Evolutionary conservation across 257 asterid genomes (phyloP).

Genomic region (Solanum pimpinellifolium): DNA sequence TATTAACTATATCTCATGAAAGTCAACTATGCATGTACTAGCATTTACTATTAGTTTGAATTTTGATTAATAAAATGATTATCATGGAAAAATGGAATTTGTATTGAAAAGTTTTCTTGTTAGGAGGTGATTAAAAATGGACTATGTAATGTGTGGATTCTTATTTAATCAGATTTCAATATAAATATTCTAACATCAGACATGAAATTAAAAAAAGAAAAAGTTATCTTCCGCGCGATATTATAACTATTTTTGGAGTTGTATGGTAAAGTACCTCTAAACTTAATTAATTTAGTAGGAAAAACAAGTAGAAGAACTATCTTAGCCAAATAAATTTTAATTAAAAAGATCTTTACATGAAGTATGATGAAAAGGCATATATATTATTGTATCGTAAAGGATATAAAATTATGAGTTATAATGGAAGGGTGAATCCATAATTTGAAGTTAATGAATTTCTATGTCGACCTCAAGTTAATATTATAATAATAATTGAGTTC

Average conservation of each 20-base stretch:
- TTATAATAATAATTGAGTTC: neutral
- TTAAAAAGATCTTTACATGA: neutral
- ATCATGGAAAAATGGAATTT: neutral
- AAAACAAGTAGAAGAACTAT: neutral
- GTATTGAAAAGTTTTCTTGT: neutral
- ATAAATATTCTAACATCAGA: neutral
- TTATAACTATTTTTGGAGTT: neutral
- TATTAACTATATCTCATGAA: neutral
- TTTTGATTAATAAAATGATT: neutral
- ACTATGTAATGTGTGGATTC: neutral
- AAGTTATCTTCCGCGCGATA: neutral
- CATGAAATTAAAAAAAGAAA: too few relatives aligned
- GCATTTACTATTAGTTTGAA: neutral
- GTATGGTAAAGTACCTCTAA: neutral
- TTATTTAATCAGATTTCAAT: neutral
- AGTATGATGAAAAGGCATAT: neutral
- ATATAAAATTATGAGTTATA: too few relatives aligned
- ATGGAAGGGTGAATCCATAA: too few relatives aligned
- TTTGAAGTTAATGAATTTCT: too few relatives aligned
- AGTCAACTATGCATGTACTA: neutral
- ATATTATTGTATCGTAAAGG: neutral
- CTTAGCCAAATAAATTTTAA: neutral
- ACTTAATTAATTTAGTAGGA: neutral
- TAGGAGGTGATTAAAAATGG: neutral
- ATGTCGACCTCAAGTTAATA: neutral